A percentile compares a stretch with the other conserved stretches of the same genome.
phyloP scores from a whole-genome alignment of 169 alveolate genomes.

The Toxoplasma gondii region DNA sequence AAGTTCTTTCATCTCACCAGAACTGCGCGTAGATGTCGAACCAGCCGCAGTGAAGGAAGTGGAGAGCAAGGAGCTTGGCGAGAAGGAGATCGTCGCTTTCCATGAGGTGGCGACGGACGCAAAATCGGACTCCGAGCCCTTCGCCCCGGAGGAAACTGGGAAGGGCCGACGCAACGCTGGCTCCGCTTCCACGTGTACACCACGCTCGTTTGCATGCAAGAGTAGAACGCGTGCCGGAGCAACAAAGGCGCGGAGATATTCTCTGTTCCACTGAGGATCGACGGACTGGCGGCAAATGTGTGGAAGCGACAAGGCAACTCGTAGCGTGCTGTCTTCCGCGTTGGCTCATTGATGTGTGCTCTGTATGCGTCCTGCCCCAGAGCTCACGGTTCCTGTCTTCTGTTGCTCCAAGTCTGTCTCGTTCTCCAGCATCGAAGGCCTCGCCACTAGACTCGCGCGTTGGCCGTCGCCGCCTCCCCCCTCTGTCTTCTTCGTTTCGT shows the following conservation, averaged over 20 bases:
- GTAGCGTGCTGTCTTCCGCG: no score
- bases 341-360: no score
- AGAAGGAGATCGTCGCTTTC: conserved; percentile 22
- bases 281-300: not conserved
- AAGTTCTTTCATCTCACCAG: not conserved
- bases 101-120: conserved; percentile 14
- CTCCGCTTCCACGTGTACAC: conserved; percentile 4
- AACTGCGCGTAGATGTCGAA: conserved; percentile 34
- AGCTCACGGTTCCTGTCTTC: no score
- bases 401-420: no score
- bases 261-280: not conserved
- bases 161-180: not conserved
- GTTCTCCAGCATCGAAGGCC: no score
- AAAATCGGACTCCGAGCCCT: not conserved
- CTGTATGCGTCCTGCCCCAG: no score
- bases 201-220: not conserved
- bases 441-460: no score
- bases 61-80: conserved; percentile 34
- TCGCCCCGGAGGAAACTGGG: not conserved
- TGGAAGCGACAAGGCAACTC: no score
- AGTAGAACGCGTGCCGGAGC: not conserved
- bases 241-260: not conserved
- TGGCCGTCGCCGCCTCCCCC: no score
- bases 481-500: not conserved
- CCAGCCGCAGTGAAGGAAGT: conserved; percentile 37